These are phyloP conservation scores for Ambrosia artemisiifolia DNA, from an alignment of 129 eudicot species.

Conservation along the genomic window DNA sequence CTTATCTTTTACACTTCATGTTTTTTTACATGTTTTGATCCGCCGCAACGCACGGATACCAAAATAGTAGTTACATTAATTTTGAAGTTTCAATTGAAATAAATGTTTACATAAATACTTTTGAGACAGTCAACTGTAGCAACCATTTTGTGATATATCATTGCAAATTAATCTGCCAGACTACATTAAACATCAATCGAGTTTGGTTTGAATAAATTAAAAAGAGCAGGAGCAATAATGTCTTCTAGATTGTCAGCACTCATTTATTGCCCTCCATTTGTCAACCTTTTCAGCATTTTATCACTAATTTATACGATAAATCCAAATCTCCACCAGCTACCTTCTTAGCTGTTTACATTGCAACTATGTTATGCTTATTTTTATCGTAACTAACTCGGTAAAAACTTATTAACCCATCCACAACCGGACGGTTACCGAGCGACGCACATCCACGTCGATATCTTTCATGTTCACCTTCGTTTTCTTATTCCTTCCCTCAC, in stretches of 20 bases:
- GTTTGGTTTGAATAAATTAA: background rate
- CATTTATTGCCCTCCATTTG: conserved; percentile 30
- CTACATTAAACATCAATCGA: conserved; percentile 3
- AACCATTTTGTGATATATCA: background rate
- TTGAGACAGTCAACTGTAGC: no score
- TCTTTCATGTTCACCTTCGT: no score
- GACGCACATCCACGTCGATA: no score
- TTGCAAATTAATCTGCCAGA: background rate
- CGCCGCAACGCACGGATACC: no score
- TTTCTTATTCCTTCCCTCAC: no score
- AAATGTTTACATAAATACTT: no score
- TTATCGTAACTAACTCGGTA: background rate
- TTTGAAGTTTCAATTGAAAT: no score
- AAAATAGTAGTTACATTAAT: no score
- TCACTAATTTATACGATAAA: background rate
- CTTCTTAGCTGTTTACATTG: background rate
- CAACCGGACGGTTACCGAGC: no score
- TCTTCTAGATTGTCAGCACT: conserved; percentile 11
- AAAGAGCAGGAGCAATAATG: conserved; percentile 9
- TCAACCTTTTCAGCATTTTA: conserved; percentile 7
- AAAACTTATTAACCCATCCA: background rate
- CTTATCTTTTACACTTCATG: no score
- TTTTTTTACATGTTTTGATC: no score
- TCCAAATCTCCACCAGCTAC: conserved; percentile 3
- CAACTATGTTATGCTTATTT: background rate